phyloP scores from a whole-genome alignment of 768 basidiomycete species.

The Galerina marginata region DNA sequence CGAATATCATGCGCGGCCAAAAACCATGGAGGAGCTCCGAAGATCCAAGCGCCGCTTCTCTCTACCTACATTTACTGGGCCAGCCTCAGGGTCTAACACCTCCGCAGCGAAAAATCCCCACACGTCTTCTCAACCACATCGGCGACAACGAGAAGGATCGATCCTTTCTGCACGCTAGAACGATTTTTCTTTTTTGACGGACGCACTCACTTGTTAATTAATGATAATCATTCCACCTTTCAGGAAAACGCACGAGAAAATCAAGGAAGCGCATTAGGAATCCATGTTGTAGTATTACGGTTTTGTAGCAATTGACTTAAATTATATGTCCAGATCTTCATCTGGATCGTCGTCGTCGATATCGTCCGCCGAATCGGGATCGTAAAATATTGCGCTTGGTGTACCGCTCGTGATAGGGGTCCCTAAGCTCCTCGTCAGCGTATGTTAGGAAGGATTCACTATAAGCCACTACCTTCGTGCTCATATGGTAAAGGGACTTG shows the following conservation, averaged over 20 bases:
- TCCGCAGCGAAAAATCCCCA: constrained; percentile 18
- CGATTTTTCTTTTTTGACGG: neutral
- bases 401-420: constrained; percentile 32
- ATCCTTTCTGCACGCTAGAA: constrained; percentile 8
- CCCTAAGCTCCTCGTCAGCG: constrained; percentile 31
- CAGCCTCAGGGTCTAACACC: constrained; percentile 23
- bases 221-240: neutral
- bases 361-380: constrained; percentile 93
- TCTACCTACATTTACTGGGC: constrained; percentile 29
- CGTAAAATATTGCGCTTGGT: constrained; percentile 73
- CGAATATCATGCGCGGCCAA: constrained; percentile 30
- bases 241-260: too few relatives aligned
- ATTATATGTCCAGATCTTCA: constrained; percentile 86
- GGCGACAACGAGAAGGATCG: constrained; percentile 8
- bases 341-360: constrained; percentile 97
- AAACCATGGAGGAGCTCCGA: constrained; percentile 40
- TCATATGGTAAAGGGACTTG: constrained; percentile 90
- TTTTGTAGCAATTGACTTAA: neutral
- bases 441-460: neutral
- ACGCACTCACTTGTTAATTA: neutral
- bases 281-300: neutral
- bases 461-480: constrained; percentile 69
- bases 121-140: neutral
- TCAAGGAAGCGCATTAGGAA: too few relatives aligned
- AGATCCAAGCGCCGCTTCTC: constrained; percentile 41